Base-by-base conservation (phyloP, 352 stramenopile genomes). In the Phytophthora niederhauseri region DNA sequence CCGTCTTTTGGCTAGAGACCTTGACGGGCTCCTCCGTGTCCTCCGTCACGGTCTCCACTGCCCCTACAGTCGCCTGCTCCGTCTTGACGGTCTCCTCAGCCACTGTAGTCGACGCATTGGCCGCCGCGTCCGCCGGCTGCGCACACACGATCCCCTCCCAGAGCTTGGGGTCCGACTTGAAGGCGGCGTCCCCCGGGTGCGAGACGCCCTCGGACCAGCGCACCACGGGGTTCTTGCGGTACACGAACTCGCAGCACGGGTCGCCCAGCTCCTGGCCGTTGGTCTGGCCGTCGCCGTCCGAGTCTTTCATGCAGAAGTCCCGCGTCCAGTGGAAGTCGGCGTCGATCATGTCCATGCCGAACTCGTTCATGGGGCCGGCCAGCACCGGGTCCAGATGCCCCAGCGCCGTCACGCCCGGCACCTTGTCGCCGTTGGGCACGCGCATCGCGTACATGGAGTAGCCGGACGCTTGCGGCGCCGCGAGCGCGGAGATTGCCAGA, bases 371-470 rank as follows among this genome's bases (percentile, higher is more conserved):
- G 19, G 60, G 60, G 4, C 72, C 72, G 17, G 57, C 69, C 59
- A 70, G 26, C 61, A 53, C 68, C 41, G 34, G 46, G 30, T 50
- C 55, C 36, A 61, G 31, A 31, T 82, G 75, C 7, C 75, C 75
- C 22, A 82, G 43, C 41, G 69, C 69, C 20, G 63, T 67, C 22
- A 75, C 64, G 15, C 68, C 72, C 15, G 55, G 60, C 34, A 82
- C 75, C 22, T 77, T 79, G 59, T 68, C 68, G 8, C 72, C 75
- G 38, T 82, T 82, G 3, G 72, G 75, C 3, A 82, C 57, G 5
- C 61, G 58, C 51, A 64, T 66, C 12, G 61, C 72, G 50, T 70
- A 69, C 61, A 70, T 73, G 26, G 61, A 73, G 28, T 73, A 70
- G 14, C 54, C 28, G 4, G 30, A 12, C 30, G 30, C 28, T 26